Percentiles rank a stretch among this genome's conserved stretches.
These are phyloP conservation scores for Petasospora fabianii DNA, from an alignment of 1,139 yeast genomes.

Conservation along the genomic window DNA sequence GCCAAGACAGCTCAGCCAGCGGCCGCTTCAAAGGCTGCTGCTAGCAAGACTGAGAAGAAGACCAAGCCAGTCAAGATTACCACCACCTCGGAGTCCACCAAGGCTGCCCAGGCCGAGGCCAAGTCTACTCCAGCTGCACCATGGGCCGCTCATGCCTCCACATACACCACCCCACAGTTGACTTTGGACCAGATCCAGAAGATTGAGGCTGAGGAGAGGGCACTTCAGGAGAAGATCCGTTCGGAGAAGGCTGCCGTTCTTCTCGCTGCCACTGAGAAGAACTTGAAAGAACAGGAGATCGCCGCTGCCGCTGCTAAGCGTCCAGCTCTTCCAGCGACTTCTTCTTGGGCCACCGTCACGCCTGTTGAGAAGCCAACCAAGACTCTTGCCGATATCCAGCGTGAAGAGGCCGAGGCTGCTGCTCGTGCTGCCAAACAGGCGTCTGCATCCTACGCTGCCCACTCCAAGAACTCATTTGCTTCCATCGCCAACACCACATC, in stretches of 20 bases:
- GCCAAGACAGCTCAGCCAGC: background rate
- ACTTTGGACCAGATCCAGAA: slow-evolving; percentile 69
- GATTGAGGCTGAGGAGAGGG: slow-evolving; percentile 54
- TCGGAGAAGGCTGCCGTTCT: slow-evolving; percentile 32
- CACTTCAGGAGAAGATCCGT: slow-evolving; percentile 31
- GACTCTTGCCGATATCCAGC: slow-evolving; percentile 46
- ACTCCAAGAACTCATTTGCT: slow-evolving; percentile 22
- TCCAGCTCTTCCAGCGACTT: slow-evolving; percentile 21
- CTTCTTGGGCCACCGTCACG: slow-evolving; percentile 25
- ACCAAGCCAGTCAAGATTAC: slow-evolving; percentile 10
- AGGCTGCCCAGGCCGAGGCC: slow-evolving; percentile 11
- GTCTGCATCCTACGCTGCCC: slow-evolving; percentile 17
- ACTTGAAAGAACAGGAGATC: slow-evolving; percentile 26
- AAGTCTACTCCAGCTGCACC: slow-evolving; percentile 40
- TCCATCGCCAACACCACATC: slow-evolving; percentile 19
- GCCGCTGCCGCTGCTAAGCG: slow-evolving; percentile 11
- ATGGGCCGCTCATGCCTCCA: slow-evolving; percentile 43
- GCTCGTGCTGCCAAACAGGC: slow-evolving; percentile 25
- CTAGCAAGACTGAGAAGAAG: slow-evolving; percentile 11
- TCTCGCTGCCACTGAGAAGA: slow-evolving; percentile 27
- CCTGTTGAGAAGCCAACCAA: slow-evolving; percentile 33
- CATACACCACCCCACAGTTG: slow-evolving; percentile 42
- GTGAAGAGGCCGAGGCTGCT: slow-evolving; percentile 39
- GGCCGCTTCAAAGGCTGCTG: too few relatives aligned
- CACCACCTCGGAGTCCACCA: slow-evolving; percentile 4